Evolutionary conservation across 176 grass and related monocot species (phyloP).

Genomic region (Avena sativa): DNA sequence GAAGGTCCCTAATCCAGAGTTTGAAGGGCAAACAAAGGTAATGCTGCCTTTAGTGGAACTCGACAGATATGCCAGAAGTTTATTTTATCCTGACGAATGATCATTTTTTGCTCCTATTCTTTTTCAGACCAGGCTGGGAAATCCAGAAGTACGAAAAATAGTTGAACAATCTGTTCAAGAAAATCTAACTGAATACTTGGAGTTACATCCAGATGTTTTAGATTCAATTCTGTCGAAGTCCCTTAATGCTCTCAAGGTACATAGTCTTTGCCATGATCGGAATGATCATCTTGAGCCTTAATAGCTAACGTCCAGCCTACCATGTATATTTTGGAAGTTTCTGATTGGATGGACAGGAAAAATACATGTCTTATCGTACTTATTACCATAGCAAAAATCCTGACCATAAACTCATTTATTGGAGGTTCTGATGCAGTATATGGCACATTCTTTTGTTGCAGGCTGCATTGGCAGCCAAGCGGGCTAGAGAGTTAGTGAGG

Average conservation of each 20-base stretch:
- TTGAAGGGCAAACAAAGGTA: conserved; percentile 99
- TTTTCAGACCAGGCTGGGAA: conserved; percentile 87
- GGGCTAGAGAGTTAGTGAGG: conserved; percentile 91
- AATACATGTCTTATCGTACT: conserved; percentile 17
- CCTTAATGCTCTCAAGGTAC: conserved; percentile 95
- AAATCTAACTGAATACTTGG: conserved; percentile 85
- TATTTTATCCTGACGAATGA: background rate
- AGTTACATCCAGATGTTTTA: conserved; percentile 85
- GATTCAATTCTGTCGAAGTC: conserved; percentile 90
- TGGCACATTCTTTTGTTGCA: conserved; percentile 41
- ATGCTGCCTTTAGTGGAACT: conserved; percentile 7
- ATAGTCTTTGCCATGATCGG: conserved; percentile 35
- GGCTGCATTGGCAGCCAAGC: conserved; percentile 95
- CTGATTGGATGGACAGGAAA: conserved; percentile 8
- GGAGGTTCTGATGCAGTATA: conserved; percentile 14
- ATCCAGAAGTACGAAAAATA: conserved; percentile 94
- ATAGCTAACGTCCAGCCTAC: background rate
- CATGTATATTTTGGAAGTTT: conserved; percentile 8
- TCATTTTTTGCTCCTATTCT: conserved; percentile 42
- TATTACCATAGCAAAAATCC: conserved; percentile 20
- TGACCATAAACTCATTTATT: conserved; percentile 10
- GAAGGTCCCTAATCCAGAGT: conserved; percentile 94
- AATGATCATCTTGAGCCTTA: background rate
- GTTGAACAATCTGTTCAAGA: conserved; percentile 97
- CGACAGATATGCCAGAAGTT: conserved; percentile 18